Percentiles rank a stretch among this genome's conserved stretches.
Evolutionary conservation across 257 asterid genomes (phyloP).

Genomic region (Nicotiana noctiflora): DNA sequence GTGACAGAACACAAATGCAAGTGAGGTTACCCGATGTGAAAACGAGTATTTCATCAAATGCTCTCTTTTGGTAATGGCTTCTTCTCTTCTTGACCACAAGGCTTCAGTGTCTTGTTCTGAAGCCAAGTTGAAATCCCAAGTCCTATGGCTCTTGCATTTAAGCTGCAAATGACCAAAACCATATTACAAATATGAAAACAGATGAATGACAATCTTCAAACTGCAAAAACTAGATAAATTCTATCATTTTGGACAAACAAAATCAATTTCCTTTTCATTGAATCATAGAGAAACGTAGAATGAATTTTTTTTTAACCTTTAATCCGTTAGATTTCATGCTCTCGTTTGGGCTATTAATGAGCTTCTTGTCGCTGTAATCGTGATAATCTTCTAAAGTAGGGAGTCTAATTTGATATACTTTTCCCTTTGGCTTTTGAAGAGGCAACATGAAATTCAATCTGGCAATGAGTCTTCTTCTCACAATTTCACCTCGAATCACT

Average conservation of each 20-base stretch:
- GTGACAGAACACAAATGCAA: neutral
- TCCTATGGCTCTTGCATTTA: slow-evolving; percentile 36
- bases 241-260: neutral
- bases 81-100: slow-evolving; percentile 47
- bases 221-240: neutral
- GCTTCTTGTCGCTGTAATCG: slow-evolving; percentile 35
- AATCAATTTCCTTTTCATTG: neutral
- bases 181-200: neutral
- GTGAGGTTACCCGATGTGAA: slow-evolving; percentile 55
- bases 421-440: slow-evolving; percentile 17
- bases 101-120: slow-evolving; percentile 50
- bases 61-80: slow-evolving; percentile 54
- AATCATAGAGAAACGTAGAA: neutral
- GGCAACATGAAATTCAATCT: slow-evolving; percentile 18
- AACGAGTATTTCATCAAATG: slow-evolving; percentile 64
- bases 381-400: slow-evolving; percentile 34
- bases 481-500: slow-evolving; percentile 69
- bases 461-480: slow-evolving; percentile 30
- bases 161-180: slow-evolving; percentile 26
- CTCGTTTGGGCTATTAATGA: slow-evolving; percentile 27
- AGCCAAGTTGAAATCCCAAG: slow-evolving; percentile 50
- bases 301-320: slow-evolving; percentile 30
- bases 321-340: slow-evolving; percentile 35
- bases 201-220: neutral
- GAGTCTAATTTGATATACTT: slow-evolving; percentile 25